Conservation (phyloP, 129 eudicot genomes). For the Chrysanthemum lavandulifolium region DNA sequence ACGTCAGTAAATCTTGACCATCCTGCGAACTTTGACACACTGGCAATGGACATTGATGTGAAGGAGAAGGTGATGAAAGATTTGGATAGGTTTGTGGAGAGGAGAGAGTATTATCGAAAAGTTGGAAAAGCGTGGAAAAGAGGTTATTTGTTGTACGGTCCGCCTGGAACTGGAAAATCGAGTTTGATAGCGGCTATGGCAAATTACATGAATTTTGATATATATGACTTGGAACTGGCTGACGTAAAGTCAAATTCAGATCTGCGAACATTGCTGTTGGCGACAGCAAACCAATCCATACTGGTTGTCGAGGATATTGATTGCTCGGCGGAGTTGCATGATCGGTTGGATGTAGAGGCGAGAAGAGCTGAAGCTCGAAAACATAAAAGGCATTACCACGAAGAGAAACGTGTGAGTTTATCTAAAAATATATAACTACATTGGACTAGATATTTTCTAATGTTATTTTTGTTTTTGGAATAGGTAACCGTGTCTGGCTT, state of each 20-base stretch:
- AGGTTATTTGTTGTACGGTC: constrained; percentile 29
- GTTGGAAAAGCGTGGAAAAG: constrained; percentile 55
- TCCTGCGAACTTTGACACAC: constrained; percentile 21
- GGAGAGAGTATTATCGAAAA: constrained; percentile 53
- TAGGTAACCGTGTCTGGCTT: too few relatives aligned
- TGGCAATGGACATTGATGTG: constrained; percentile 21
- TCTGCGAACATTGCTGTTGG: constrained; percentile 36
- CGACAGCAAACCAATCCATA: constrained; percentile 52
- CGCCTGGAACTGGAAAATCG: constrained; percentile 28
- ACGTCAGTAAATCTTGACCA: constrained; percentile 20
- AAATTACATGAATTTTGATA: constrained; percentile 29
- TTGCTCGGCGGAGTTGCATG: constrained; percentile 47
- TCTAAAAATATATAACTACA: too few relatives aligned
- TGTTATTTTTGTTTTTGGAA: too few relatives aligned
- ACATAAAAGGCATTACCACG: neutral
- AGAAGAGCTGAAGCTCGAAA: neutral
- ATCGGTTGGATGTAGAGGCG: neutral
- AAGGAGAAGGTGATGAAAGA: constrained; percentile 27
- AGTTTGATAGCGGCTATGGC: constrained; percentile 34
- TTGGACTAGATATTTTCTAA: too few relatives aligned
- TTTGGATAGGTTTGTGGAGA: constrained; percentile 25
- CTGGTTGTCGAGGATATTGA: constrained; percentile 64
- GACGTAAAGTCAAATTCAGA: constrained; percentile 28
- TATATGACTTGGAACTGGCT: constrained; percentile 31
- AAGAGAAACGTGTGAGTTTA: constrained; percentile 30